Conservation (phyloP, 345 rosid species). For the Syzygium oleosum region DNA sequence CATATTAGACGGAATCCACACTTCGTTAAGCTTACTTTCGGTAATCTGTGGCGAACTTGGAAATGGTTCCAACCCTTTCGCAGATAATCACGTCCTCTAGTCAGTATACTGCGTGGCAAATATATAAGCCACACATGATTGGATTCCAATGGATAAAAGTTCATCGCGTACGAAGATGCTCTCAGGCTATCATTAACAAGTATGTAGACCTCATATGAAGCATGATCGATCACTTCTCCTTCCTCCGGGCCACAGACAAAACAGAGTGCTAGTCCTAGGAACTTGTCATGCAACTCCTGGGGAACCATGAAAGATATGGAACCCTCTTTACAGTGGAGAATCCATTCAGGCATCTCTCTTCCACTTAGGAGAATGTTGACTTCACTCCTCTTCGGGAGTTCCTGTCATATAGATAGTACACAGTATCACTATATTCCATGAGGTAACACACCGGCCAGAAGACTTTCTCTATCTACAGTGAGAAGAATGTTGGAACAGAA, state of each 20-base stretch:
- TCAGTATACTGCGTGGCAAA: no score
- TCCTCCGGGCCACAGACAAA: background rate
- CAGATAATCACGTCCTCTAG: no score
- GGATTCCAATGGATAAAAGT: background rate
- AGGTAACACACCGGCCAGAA: no score
- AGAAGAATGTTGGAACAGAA: no score
- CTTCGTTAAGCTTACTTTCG: background rate
- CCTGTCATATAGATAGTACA: background rate
- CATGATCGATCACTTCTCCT: background rate
- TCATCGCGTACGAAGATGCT: no score
- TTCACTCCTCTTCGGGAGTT: accelerated
- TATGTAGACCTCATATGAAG: accelerated
- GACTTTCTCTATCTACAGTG: no score
- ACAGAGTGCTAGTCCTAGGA: background rate
- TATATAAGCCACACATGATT: background rate
- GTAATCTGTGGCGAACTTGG: accelerated
- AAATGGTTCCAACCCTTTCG: background rate
- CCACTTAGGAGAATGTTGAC: accelerated
- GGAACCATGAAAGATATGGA: background rate
- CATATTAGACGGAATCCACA: background rate
- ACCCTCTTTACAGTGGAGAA: background rate
- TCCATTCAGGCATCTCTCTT: background rate
- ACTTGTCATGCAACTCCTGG: accelerated
- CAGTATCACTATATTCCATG: background rate
- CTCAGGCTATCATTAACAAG: background rate